Evolutionary conservation across 164 flowering plant genomes (phyloP).

Genomic region (Sedum album): DNA sequence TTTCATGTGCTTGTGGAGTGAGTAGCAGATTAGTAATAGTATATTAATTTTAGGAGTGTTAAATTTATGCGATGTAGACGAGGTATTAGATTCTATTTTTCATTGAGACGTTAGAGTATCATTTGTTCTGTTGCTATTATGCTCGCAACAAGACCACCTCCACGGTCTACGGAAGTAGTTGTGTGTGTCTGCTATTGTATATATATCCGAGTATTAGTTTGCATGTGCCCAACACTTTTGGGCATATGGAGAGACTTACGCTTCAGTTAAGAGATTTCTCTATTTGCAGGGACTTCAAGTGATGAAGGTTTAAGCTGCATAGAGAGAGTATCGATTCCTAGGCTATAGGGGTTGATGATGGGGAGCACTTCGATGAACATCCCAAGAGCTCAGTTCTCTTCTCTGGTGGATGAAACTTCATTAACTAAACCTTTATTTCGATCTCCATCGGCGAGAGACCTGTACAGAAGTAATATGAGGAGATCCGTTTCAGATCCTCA

Average conservation of each 20-base stretch:
- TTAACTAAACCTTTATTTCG: constrained; percentile 20
- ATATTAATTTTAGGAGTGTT: neutral
- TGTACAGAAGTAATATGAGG: constrained; percentile 21
- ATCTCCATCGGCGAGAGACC: constrained; percentile 36
- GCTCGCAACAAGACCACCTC: neutral
- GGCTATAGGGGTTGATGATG: neutral
- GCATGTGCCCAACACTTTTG: neutral
- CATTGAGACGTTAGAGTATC: too few relatives aligned
- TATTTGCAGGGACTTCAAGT: neutral
- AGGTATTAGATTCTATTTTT: neutral
- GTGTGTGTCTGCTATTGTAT: neutral
- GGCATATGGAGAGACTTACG: neutral
- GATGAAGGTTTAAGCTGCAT: neutral
- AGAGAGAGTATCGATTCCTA: neutral
- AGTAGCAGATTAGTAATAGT: too few relatives aligned
- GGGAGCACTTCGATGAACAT: constrained; percentile 5
- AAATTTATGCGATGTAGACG: neutral
- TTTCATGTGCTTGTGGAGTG: too few relatives aligned
- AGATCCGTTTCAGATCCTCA: constrained; percentile 64
- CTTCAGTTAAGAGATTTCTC: neutral
- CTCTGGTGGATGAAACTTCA: neutral
- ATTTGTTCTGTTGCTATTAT: neutral
- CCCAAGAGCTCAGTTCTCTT: neutral
- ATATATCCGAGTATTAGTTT: neutral
- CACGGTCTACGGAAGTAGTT: neutral